These are phyloP conservation scores for Citrus glauca DNA, from an alignment of 345 rosid species.

Conservation along the genomic window DNA sequence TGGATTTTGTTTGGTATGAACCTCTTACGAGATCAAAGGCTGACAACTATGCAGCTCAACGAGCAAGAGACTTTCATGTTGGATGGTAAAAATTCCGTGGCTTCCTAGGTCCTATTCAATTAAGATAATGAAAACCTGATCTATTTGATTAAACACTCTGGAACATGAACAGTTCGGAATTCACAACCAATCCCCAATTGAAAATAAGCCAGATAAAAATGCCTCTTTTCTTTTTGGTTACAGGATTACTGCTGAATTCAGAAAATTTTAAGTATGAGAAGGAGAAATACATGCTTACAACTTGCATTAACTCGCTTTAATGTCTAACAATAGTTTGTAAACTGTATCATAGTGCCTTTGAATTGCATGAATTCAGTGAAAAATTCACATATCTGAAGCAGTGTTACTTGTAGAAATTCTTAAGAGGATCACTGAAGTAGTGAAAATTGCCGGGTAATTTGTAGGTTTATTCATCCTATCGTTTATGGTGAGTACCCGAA, in stretches of 20 bases:
- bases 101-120: not conserved
- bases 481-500: conserved; percentile 89
- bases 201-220: too few relatives aligned
- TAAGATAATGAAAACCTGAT: too few relatives aligned
- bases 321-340: not conserved
- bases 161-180: too few relatives aligned
- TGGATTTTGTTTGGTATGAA: conserved; percentile 96
- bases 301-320: too few relatives aligned
- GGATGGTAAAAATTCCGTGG: conserved; percentile 61
- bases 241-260: too few relatives aligned
- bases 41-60: conserved; percentile 84
- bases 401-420: not conserved
- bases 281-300: too few relatives aligned
- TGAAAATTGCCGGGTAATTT: not conserved
- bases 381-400: not conserved
- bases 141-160: too few relatives aligned
- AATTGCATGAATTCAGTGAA: not conserved
- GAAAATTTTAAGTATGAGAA: too few relatives aligned
- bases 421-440: not conserved
- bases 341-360: not conserved
- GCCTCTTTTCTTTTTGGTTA: too few relatives aligned
- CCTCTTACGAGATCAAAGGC: conserved; percentile 88
- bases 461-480: conserved; percentile 90
- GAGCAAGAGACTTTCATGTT: conserved; percentile 92
- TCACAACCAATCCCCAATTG: too few relatives aligned